Conservation (phyloP, 306 rosid species). For the Spatholobus suberectus region DNA sequence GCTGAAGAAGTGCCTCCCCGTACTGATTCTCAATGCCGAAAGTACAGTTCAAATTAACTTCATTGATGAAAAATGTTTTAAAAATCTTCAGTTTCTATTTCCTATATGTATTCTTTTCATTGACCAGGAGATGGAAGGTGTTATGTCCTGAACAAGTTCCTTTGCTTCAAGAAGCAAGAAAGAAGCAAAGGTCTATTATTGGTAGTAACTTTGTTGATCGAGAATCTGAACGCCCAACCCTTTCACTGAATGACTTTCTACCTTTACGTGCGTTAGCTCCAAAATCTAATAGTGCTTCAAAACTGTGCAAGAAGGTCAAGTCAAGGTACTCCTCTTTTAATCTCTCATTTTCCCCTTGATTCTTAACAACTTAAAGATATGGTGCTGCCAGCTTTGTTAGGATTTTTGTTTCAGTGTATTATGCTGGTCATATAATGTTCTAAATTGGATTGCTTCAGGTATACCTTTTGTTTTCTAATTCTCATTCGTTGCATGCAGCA, state of each 20-base stretch:
- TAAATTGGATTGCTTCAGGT: slow-evolving; percentile 34
- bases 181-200: slow-evolving; percentile 63
- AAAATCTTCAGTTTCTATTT: not conserved
- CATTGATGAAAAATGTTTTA: not conserved
- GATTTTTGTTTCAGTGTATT: slow-evolving; percentile 24
- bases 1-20: slow-evolving; percentile 85
- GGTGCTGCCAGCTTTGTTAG: slow-evolving; percentile 31
- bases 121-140: slow-evolving; percentile 86
- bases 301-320: slow-evolving; percentile 43
- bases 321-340: slow-evolving; percentile 53
- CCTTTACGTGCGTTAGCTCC: slow-evolving; percentile 50
- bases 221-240: slow-evolving; percentile 85
- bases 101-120: not conserved
- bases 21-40: slow-evolving; percentile 91
- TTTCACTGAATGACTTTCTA: slow-evolving; percentile 67
- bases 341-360: not conserved
- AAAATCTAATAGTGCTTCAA: slow-evolving; percentile 38
- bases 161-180: slow-evolving; percentile 74
- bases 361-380: slow-evolving; percentile 18
- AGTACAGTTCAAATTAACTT: slow-evolving; percentile 53
- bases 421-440: slow-evolving; percentile 6
- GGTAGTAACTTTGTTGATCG: slow-evolving; percentile 84
- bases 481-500: slow-evolving; percentile 53
- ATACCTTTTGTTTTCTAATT: slow-evolving; percentile 34
- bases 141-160: slow-evolving; percentile 74